phyloP scores from a whole-genome alignment of 768 basidiomycete genomes.

The Lactifluus rugatus region DNA sequence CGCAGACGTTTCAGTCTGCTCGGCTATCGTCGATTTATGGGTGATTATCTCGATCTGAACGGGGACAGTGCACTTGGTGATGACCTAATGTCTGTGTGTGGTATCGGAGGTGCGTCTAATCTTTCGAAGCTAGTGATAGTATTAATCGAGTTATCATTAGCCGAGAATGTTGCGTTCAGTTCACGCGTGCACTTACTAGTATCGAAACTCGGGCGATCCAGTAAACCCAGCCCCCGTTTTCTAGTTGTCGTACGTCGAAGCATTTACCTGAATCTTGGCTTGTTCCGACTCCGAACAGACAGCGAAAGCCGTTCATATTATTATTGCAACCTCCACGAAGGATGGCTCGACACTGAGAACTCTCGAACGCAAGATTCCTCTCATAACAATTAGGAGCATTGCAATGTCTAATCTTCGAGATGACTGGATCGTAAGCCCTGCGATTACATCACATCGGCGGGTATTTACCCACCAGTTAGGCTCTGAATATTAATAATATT shows the following conservation, averaged over 20 bases:
- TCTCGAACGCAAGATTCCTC: constrained; percentile 81
- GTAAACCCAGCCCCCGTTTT: constrained; percentile 85
- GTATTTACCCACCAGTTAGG: constrained; percentile 33
- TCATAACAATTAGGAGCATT: constrained; percentile 80
- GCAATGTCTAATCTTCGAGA: constrained; percentile 84
- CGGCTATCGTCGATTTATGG: constrained; percentile 89
- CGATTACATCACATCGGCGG: neutral
- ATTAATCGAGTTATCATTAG: constrained; percentile 26
- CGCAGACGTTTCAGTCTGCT: constrained; percentile 86
- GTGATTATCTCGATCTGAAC: constrained; percentile 91
- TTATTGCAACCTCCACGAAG: constrained; percentile 43
- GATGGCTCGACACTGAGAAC: constrained; percentile 49
- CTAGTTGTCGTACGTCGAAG: constrained; percentile 64
- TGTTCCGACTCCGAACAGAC: constrained; percentile 40
- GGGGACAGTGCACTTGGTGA: constrained; percentile 70
- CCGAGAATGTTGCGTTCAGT: constrained; percentile 79
- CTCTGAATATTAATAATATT: constrained; percentile 57
- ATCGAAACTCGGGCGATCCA: constrained; percentile 77
- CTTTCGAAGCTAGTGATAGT: neutral
- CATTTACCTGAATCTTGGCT: neutral
- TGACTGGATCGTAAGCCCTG: constrained; percentile 76
- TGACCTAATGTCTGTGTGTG: constrained; percentile 62
- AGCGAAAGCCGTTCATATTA: constrained; percentile 74
- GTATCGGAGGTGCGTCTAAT: constrained; percentile 52
- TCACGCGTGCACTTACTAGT: constrained; percentile 72